These are phyloP conservation scores for Russula earlei DNA, from an alignment of 768 basidiomycete genomes.

Conservation along the genomic window DNA sequence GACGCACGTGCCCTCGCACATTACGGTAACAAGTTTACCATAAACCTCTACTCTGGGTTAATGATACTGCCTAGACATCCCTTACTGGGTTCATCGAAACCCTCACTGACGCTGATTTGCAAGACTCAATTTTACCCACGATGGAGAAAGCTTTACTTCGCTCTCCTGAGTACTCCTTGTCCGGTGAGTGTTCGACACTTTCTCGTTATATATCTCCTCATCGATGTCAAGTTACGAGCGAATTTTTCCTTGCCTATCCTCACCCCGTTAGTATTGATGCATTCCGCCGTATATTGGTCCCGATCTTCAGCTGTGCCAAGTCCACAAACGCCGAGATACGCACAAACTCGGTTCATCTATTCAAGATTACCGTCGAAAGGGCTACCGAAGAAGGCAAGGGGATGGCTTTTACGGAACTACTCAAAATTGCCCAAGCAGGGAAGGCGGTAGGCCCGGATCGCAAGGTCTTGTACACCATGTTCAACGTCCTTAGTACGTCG, in stretches of 20 bases:
- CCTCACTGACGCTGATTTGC: slow-evolving; percentile 45
- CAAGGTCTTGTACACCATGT: slow-evolving; percentile 74
- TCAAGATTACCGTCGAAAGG: slow-evolving; percentile 36
- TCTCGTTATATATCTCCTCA: slow-evolving; percentile 5
- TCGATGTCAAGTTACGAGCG: slow-evolving; percentile 37
- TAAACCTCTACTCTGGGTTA: background rate
- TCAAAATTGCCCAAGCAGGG: slow-evolving; percentile 66
- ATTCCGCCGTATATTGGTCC: slow-evolving; percentile 47
- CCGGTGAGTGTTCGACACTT: slow-evolving; percentile 34
- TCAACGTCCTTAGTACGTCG: slow-evolving; percentile 44
- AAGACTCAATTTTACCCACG: slow-evolving; percentile 47
- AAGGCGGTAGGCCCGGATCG: slow-evolving; percentile 88
- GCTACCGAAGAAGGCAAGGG: slow-evolving; percentile 32
- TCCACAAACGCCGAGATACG: slow-evolving; percentile 62
- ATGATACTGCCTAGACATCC: slow-evolving; percentile 29
- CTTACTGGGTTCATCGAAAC: slow-evolving; percentile 55
- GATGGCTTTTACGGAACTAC: slow-evolving; percentile 50
- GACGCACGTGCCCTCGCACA: slow-evolving; percentile 46
- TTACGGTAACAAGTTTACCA: slow-evolving; percentile 36
- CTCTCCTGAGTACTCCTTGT: slow-evolving; percentile 70
- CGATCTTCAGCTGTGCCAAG: slow-evolving; percentile 59
- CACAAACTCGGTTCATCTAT: slow-evolving; percentile 44
- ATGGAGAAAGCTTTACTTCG: slow-evolving; percentile 76
- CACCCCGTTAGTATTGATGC: slow-evolving; percentile 38
- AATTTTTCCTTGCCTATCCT: slow-evolving; percentile 48